phyloP scores from a whole-genome alignment of 345 rosid species.

The Dimocarpus longan region DNA sequence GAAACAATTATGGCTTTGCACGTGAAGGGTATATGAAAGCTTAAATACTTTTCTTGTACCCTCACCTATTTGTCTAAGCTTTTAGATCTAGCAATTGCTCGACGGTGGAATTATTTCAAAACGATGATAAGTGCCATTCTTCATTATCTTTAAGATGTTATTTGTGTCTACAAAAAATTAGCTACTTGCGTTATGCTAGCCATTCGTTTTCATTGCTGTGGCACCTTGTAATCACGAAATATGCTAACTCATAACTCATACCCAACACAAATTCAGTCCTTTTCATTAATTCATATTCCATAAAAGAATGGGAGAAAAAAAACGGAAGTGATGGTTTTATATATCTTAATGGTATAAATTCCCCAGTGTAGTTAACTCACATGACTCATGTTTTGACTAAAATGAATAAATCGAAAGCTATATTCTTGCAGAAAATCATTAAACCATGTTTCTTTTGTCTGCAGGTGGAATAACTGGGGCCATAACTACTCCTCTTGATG shows the following conservation, averaged over 20 bases:
- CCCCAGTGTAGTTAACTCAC: neutral
- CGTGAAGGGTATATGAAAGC: neutral
- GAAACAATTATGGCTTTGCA: too few relatives aligned
- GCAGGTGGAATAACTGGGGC: constrained; percentile 75
- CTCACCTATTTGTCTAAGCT: neutral
- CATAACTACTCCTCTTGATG: constrained; percentile 76
- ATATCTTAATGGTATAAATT: neutral
- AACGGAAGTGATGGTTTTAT: neutral
- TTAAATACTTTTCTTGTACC: neutral
- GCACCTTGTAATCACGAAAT: neutral
- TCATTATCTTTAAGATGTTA: neutral
- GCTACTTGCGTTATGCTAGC: neutral
- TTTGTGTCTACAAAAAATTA: neutral
- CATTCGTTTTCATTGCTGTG: neutral
- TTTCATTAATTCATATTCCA: neutral
- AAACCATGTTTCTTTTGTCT: constrained; percentile 1
- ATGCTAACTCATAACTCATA: neutral
- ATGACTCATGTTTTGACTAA: neutral
- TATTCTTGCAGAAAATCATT: neutral
- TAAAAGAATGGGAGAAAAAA: neutral
- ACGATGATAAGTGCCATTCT: neutral
- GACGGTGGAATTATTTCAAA: neutral
- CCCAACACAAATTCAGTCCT: neutral
- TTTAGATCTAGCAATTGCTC: neutral
- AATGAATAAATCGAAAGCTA: neutral